Conservation (phyloP, 305 asterid genomes). For the Solanum aculeatissimum region DNA sequence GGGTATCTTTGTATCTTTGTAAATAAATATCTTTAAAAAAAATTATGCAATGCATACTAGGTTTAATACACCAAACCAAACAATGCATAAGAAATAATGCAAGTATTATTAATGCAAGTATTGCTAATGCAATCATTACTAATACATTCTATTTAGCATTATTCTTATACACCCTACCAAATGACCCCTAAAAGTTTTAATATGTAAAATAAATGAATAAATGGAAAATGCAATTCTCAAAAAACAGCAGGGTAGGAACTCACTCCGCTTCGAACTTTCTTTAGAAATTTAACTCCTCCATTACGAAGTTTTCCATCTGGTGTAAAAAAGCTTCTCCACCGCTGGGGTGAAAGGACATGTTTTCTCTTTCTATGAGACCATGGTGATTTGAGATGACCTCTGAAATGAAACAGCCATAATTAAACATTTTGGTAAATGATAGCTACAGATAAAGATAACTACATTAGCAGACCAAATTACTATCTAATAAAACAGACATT, state of each 20-base stretch:
- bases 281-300: slow-evolving; percentile 81
- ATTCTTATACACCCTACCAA: too few relatives aligned
- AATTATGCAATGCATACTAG: too few relatives aligned
- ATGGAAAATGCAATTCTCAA: neutral
- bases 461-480: neutral
- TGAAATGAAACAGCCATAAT: slow-evolving; percentile 4
- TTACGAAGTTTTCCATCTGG: slow-evolving; percentile 58
- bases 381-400: slow-evolving; percentile 82
- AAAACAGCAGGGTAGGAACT: slow-evolving; percentile 5
- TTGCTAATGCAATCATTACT: too few relatives aligned
- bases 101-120: too few relatives aligned
- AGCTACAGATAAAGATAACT: neutral
- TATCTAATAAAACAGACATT: neutral
- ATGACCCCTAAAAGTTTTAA: neutral
- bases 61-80: too few relatives aligned
- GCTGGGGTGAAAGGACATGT: slow-evolving; percentile 58
- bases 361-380: slow-evolving; percentile 92
- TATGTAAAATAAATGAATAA: neutral
- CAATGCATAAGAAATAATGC: too few relatives aligned
- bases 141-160: too few relatives aligned
- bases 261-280: slow-evolving; percentile 89
- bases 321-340: slow-evolving; percentile 69
- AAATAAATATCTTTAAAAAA: too few relatives aligned
- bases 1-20: too few relatives aligned
- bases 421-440: neutral